Conservation (phyloP, 2,329 filamentous ascomycete genomes). For the Diplodia seriata region DNA sequence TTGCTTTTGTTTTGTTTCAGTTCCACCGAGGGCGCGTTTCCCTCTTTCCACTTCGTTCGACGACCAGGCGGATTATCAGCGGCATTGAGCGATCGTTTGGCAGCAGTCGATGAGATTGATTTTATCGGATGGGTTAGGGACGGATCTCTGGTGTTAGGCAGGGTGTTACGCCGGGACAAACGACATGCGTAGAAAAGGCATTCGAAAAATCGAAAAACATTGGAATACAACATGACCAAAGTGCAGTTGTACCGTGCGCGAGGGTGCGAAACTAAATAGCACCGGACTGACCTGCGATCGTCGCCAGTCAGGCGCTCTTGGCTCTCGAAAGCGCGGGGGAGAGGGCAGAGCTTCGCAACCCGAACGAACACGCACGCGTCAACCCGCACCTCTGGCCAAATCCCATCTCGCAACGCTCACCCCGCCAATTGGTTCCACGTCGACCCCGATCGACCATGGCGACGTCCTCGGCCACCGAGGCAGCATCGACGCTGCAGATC, state of each 20-base stretch:
- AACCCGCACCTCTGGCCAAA: conserved; percentile 27
- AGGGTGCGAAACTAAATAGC: neutral
- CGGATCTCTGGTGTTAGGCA: conserved; percentile 22
- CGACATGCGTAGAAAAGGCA: conserved; percentile 28
- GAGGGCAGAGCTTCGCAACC: neutral
- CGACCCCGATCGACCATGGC: conserved; percentile 52
- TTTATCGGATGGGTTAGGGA: conserved; percentile 2
- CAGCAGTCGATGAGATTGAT: conserved; percentile 24
- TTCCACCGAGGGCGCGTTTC: conserved; percentile 16
- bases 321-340: neutral
- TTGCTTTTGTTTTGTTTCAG: conserved; percentile 13
- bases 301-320: too few relatives aligned
- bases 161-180: conserved; percentile 17
- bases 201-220: conserved; percentile 29
- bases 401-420: conserved; percentile 32
- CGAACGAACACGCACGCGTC: conserved; percentile 7
- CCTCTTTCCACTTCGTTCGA: conserved; percentile 16
- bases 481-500: conserved; percentile 52
- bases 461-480: conserved; percentile 60
- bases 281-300: conserved; percentile 4
- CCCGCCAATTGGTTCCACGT: conserved; percentile 65
- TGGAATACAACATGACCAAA: conserved; percentile 18
- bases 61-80: conserved; percentile 12
- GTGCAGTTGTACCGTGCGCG: neutral
- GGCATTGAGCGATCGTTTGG: conserved; percentile 27